phyloP scores from a whole-genome alignment of 257 asterid species.

The Solanum habrochaites region DNA sequence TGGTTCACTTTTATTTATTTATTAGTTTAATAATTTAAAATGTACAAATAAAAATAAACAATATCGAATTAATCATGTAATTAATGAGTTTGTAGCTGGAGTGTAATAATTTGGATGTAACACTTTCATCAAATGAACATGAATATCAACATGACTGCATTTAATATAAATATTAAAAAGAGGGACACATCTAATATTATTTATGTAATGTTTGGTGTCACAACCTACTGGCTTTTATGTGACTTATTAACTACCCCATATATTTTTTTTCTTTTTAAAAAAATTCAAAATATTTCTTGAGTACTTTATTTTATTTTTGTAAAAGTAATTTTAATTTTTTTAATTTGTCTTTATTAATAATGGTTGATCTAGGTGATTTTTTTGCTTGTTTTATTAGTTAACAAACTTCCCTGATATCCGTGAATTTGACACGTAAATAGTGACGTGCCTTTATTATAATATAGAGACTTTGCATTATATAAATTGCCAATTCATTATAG shows the following conservation, averaged over 20 bases:
- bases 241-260: neutral
- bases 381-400: neutral
- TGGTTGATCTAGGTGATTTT: neutral
- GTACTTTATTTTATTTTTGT: neutral
- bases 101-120: neutral
- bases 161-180: neutral
- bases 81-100: neutral
- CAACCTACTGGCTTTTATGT: neutral
- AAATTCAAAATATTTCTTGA: neutral
- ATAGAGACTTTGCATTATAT: neutral
- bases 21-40: no score
- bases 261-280: no score
- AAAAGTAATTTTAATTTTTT: neutral
- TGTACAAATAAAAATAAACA: neutral
- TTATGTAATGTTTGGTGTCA: neutral
- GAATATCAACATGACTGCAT: neutral
- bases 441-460: neutral
- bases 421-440: neutral
- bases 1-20: no score
- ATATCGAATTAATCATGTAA: neutral
- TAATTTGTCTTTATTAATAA: neutral
- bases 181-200: neutral
- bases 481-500: neutral
- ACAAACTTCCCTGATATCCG: neutral
- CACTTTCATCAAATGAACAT: neutral